phyloP scores from a whole-genome alignment of 306 rosid species.

The Vigna unguiculata region DNA sequence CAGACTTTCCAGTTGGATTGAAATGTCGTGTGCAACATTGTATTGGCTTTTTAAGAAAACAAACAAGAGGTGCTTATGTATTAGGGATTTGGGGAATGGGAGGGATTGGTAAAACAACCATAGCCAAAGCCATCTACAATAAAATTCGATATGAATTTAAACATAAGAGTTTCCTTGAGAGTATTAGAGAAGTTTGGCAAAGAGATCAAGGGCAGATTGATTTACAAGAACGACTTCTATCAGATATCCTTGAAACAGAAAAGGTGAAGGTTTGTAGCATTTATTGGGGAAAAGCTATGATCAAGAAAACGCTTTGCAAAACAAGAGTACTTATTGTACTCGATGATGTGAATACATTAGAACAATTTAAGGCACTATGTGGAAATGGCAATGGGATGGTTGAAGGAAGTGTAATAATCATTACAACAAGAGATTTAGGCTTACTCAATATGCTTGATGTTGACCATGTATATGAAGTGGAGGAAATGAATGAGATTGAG shows the following conservation, averaged over 20 bases:
- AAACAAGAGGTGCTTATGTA: not conserved
- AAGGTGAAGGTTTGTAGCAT: not conserved
- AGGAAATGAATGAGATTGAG: not conserved
- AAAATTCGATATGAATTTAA: not conserved
- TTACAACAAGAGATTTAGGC: constrained; percentile 37
- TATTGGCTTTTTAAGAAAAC: not conserved
- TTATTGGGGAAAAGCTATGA: not conserved
- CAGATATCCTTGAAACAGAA: not conserved
- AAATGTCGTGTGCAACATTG: not conserved
- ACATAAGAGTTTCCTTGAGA: not conserved
- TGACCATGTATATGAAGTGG: not conserved
- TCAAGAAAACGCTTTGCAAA: not conserved
- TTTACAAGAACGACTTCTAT: constrained; percentile 10
- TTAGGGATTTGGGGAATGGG: constrained; percentile 28
- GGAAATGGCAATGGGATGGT: constrained; percentile 10
- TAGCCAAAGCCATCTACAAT: constrained; percentile 17
- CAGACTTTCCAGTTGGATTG: not conserved
- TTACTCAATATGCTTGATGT: not conserved
- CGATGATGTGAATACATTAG: not conserved
- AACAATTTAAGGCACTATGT: constrained; percentile 1
- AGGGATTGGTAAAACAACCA: constrained; percentile 7
- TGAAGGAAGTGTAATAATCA: constrained; percentile 41
- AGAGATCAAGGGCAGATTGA: constrained; percentile 5
- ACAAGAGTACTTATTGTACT: constrained; percentile 13
- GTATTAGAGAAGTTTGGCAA: constrained; percentile 18